A percentile compares a stretch with the other conserved stretches of the same genome.
Conservation (phyloP, 169 alveolate species). For the Babesia divergens region DNA sequence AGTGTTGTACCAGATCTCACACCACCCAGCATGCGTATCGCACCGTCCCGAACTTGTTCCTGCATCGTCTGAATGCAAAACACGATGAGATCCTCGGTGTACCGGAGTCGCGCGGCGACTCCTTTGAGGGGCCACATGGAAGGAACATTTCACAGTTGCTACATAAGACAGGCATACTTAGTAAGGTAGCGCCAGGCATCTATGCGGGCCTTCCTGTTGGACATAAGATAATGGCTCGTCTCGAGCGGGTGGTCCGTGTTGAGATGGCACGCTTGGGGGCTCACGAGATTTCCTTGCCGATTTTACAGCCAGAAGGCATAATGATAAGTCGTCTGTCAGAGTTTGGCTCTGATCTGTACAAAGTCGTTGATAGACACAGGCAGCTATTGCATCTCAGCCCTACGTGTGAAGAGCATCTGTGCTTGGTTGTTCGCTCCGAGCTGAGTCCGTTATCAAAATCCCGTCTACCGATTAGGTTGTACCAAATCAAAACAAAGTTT, state of each 20-base stretch:
- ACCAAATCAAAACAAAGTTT: conserved; percentile 48
- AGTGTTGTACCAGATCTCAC: not conserved
- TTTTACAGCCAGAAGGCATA: conserved; percentile 26
- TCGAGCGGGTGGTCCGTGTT: conserved; percentile 30
- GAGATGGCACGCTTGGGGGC: conserved; percentile 59
- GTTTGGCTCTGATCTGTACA: conserved; percentile 31
- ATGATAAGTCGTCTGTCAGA: conserved; percentile 4
- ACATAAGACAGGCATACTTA: conserved; percentile 15
- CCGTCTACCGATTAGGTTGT: conserved; percentile 26
- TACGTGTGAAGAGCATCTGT: conserved; percentile 52
- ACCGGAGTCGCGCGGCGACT: conserved; percentile 36
- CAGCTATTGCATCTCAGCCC: conserved; percentile 27
- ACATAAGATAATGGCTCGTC: conserved; percentile 15
- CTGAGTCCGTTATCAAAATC: conserved; percentile 34
- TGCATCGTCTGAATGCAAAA: not conserved
- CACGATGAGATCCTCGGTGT: conserved; percentile 8
- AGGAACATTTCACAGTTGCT: not conserved
- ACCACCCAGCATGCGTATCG: not conserved
- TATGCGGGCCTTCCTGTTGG: conserved; percentile 54
- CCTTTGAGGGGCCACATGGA: not conserved
- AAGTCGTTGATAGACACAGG: conserved; percentile 15
- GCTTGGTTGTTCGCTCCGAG: not conserved
- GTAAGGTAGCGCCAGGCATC: conserved; percentile 48
- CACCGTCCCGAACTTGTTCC: not conserved
- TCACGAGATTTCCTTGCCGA: conserved; percentile 33